These are phyloP conservation scores for Macrophomina pseudophaseolina DNA, from an alignment of 2,329 filamentous ascomycete species.

Conservation along the genomic window DNA sequence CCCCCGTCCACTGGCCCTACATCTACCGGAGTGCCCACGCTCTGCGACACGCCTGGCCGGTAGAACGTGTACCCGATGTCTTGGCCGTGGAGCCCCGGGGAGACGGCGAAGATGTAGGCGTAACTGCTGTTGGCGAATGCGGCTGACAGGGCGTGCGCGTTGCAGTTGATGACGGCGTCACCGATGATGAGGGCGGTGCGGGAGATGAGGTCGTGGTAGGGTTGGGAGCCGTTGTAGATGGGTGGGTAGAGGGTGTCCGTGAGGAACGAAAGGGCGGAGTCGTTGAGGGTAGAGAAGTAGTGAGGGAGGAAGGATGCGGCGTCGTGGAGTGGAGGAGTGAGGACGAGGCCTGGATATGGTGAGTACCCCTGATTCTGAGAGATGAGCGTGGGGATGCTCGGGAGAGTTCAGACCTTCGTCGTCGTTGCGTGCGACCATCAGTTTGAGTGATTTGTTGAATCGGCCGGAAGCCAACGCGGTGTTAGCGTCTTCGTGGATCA, in stretches of 20 bases:
- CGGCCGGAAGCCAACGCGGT: no score
- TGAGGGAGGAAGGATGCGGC: no score
- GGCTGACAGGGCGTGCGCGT: conserved; percentile 56
- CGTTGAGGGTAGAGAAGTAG: no score
- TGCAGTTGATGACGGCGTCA: conserved; percentile 57
- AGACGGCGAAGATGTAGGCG: conserved; percentile 59
- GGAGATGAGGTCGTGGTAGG: conserved; percentile 52
- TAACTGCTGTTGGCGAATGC: conserved; percentile 55
- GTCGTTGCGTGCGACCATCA: no score
- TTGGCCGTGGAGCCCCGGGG: conserved; percentile 58
- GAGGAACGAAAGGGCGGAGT: no score
- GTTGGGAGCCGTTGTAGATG: conserved; percentile 52
- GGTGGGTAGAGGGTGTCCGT: conserved; percentile 53
- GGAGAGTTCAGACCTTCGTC: no score
- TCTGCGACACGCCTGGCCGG: conserved; percentile 34
- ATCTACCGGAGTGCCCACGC: neutral
- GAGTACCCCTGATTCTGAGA: no score
- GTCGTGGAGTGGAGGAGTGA: no score
- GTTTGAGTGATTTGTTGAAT: no score
- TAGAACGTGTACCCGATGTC: conserved; percentile 62
- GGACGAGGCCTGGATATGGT: no score
- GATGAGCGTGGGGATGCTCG: no score
- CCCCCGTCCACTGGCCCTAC: conserved; percentile 37
- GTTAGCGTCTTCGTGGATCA: no score
- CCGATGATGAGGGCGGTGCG: conserved; percentile 50